Percentiles rank a stretch among this genome's conserved stretches.
These are phyloP conservation scores for Leccinum variicolor DNA, from an alignment of 768 basidiomycete species.

Conservation along the genomic window DNA sequence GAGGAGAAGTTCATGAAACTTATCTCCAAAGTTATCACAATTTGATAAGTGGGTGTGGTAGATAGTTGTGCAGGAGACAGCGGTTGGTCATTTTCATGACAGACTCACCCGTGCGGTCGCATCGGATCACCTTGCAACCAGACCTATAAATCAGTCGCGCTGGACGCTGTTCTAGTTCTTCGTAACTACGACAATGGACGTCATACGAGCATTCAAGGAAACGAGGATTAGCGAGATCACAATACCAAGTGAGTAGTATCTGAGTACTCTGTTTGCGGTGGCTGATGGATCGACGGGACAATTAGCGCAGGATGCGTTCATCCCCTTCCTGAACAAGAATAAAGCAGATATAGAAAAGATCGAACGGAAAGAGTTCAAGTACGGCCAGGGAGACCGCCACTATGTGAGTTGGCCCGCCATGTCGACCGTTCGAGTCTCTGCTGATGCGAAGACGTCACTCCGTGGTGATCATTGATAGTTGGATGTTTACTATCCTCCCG, in stretches of 20 bases:
- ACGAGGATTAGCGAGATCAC: constrained; percentile 30
- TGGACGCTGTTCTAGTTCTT: background rate
- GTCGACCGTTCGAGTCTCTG: background rate
- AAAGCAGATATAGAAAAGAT: constrained; percentile 45
- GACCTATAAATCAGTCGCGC: background rate
- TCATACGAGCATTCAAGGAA: constrained; percentile 29
- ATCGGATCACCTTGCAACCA: too few species aligned
- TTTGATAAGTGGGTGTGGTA: too few species aligned
- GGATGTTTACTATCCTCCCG: constrained; percentile 61
- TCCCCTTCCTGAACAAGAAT: constrained; percentile 47
- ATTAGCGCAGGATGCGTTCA: constrained; percentile 46
- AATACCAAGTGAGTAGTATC: constrained; percentile 30
- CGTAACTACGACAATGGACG: constrained; percentile 31
- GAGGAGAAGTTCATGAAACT: too few species aligned
- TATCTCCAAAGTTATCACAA: too few species aligned
- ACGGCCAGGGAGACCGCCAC: constrained; percentile 44
- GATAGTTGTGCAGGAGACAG: too few species aligned
- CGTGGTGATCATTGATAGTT: constrained; percentile 37
- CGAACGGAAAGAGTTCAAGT: constrained; percentile 54
- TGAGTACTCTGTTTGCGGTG: background rate
- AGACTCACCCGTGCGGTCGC: background rate
- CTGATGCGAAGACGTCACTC: background rate
- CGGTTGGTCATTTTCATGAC: too few species aligned
- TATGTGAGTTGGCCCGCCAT: constrained; percentile 20
- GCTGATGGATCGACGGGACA: constrained; percentile 2